Evolutionary conservation across 768 basidiomycete species (phyloP).

Genomic region (Suillus decipiens): DNA sequence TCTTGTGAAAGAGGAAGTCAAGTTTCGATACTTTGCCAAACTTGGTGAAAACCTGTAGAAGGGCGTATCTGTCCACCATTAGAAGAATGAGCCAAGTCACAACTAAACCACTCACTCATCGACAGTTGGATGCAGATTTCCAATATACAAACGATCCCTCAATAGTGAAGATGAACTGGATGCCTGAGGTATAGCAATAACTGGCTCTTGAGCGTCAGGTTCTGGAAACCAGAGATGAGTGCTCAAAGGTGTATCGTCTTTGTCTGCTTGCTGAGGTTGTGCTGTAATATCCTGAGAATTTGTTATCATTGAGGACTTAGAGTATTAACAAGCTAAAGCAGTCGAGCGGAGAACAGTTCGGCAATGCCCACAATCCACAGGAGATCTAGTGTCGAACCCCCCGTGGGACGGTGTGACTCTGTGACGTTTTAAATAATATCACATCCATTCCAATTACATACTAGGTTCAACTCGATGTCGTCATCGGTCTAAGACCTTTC

Average conservation of each 20-base stretch:
- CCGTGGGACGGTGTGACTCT: too few species aligned
- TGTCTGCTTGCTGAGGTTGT: conserved; percentile 3
- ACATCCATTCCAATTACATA: too few species aligned
- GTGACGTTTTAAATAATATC: too few species aligned
- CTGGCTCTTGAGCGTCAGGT: conserved; percentile 20
- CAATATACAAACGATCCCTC: conserved; percentile 84
- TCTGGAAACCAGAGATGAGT: conserved; percentile 35
- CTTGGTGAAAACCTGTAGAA: conserved; percentile 89
- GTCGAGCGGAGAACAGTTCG: neutral
- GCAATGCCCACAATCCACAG: neutral
- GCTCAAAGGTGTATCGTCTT: conserved; percentile 4
- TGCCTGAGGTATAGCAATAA: conserved; percentile 8
- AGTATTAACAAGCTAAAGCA: neutral
- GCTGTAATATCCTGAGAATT: neutral
- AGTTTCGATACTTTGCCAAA: conserved; percentile 92
- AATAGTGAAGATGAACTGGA: conserved; percentile 37
- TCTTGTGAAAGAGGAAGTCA: conserved; percentile 95
- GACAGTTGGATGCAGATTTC: conserved; percentile 83
- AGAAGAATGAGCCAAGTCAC: conserved; percentile 10
- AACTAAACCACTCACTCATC: conserved; percentile 67
- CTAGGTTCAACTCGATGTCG: too few species aligned
- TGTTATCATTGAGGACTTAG: conserved; percentile 3
- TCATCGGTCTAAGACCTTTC: too few species aligned
- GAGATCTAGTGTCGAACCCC: too few species aligned
- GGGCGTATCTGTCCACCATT: conserved; percentile 61